Evolutionary conservation across 495 filamentous ascomycete species (phyloP).

Genomic region (Xylaria sp.): DNA sequence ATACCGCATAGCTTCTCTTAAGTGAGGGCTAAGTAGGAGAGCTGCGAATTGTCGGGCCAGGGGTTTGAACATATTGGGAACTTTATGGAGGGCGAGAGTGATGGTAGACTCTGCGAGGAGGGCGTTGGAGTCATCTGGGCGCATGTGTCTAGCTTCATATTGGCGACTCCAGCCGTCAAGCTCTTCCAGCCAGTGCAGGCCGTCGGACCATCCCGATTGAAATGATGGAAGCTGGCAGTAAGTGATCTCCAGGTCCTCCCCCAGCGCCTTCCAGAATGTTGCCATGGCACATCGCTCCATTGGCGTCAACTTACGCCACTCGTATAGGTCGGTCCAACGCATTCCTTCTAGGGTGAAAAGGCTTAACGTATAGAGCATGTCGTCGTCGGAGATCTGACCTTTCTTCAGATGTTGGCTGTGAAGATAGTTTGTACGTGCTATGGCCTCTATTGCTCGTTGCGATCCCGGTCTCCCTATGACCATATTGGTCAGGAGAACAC

Average conservation of each 20-base stretch:
- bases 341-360: slow-evolving; percentile 48
- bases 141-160: slow-evolving; percentile 63
- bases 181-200: slow-evolving; percentile 67
- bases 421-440: slow-evolving; percentile 59
- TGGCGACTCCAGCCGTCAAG: slow-evolving; percentile 56
- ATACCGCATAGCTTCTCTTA: slow-evolving; percentile 67
- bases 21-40: slow-evolving; percentile 63
- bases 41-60: slow-evolving; percentile 56
- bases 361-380: slow-evolving; percentile 54
- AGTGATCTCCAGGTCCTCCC: slow-evolving; percentile 52
- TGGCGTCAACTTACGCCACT: slow-evolving; percentile 53
- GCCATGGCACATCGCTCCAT: slow-evolving; percentile 53
- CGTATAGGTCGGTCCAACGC: slow-evolving; percentile 42
- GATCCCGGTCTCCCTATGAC: slow-evolving; percentile 44
- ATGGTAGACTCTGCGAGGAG: slow-evolving; percentile 62
- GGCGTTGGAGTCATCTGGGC: slow-evolving; percentile 62
- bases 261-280: slow-evolving; percentile 48
- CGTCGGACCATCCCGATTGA: slow-evolving; percentile 55
- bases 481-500: slow-evolving; percentile 62
- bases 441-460: slow-evolving; percentile 39
- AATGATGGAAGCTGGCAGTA: slow-evolving; percentile 36
- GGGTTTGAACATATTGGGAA: slow-evolving; percentile 53
- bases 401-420: slow-evolving; percentile 48
- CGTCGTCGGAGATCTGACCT: slow-evolving; percentile 50
- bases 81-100: slow-evolving; percentile 57